Evolutionary conservation across 1,284 basidiomycete species (phyloP), one percentile per base, ranked within the genome.

Genomic region (Cutaneotrichosporon cyanovorans): DNA sequence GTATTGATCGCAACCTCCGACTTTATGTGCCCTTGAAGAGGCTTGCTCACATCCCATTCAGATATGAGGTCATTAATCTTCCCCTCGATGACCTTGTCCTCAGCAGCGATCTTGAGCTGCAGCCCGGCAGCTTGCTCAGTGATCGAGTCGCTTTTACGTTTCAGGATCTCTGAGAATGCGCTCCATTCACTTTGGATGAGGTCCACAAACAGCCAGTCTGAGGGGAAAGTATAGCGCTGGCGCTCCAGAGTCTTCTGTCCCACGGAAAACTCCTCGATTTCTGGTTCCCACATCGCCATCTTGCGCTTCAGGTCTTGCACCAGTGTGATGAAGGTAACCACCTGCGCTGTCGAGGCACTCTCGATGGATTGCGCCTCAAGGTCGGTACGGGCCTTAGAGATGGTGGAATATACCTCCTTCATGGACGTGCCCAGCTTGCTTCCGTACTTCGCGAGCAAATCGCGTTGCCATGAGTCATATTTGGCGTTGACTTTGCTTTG

Each of bases 281-380:
- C 87, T 15, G 91, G 88, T n/a, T 82, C 84, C 95, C 95, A 98
- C 79, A 82, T 79, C 73, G 90, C 87, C 48, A 89, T 87, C 76
- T 92, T 95, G 67, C 86, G 84, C 76, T 97, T 97, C 59, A 98
- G 80, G 76, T 97, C 92, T 73, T 98, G 93, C 1, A 98, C 92
- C 66, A 96, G 96, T 20, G 95, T 99, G 73, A 99, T 97, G 73
- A 98, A 96, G 1, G 88, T 85, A 57, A 99, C 95, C 65, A 95
- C 91, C 53, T 92, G 91, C 33, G 92, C 93, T 65, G 95, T 98
- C 46, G 78, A 78, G 38, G 62, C 66, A 5, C 73, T 71, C 42
- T 76, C 75, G 68, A 90, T 88, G 38, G 84, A 84, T 61, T 87
- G 81, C 51, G 89, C 85, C 73, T 98, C 95, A 42, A 99, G 78